Base-by-base conservation (phyloP, 2,329 filamentous ascomycete genomes). In the Cryphonectria carpinicola region DNA sequence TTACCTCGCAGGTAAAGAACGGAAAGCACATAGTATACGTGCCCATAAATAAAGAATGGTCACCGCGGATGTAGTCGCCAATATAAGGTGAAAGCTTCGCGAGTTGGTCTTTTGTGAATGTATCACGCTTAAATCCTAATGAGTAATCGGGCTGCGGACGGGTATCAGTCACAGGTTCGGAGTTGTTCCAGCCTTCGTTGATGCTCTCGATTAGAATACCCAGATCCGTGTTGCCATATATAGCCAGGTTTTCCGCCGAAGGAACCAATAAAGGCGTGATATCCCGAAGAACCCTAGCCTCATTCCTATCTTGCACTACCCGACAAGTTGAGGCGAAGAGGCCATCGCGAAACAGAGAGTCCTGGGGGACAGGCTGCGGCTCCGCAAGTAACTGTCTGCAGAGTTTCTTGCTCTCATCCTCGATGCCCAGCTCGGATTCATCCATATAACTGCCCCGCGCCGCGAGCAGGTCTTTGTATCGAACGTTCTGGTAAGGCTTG, bases 11-110 rank as follows among this genome's bases (percentile, higher is more conserved):
- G 0, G 82, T 81, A 0, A 87, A 76, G 72, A 86, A 87, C 3
- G 83, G 83, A 72, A 87, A 85, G 76, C 82, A 84, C 78, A 86
- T 85, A 4, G 80, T 76, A 66, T 79, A 82, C 14, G 82, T 86
- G 10, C 74, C 81, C 78, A 84, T 82, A 67, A 86, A 84, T 72
- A 76, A 80, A 28, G 80, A 86, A 66, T 75, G 74, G 68, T 46
- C 41, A 2, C 41, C 41, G 6, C 3, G 2, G 17, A 46, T 46
- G 4, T 19, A 46, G 4, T 46, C 75, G 67, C 80, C 78, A 66
- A 83, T 74, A 61, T 81, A 82, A 10, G 80, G 80, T 8, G 75
- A 72, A 7, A 87, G 74, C 76, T 81, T 85, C 17, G 75, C 56
- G 5, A 84, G 79, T 74, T 85, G 82, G 13, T 81, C 77, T 0